phyloP scores from a whole-genome alignment of 306 rosid species.

The Aeschynomene evenia region DNA sequence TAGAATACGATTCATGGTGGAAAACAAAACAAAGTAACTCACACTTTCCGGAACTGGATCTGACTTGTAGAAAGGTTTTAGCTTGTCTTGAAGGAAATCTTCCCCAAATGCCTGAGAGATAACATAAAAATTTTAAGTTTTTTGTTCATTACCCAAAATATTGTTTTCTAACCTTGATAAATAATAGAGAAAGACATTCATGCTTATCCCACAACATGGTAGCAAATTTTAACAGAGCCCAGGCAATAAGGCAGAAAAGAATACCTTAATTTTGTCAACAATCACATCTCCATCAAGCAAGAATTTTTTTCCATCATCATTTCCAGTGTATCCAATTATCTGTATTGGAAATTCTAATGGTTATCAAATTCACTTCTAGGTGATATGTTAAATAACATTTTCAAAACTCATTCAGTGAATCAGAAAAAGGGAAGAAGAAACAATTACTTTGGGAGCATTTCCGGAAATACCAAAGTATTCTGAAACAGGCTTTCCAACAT shows the following conservation, averaged over 20 bases:
- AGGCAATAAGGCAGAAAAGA: slow-evolving; percentile 1
- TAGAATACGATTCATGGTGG: slow-evolving; percentile 17
- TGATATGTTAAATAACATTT: background rate
- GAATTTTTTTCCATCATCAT: slow-evolving; percentile 83
- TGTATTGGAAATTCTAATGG: slow-evolving; percentile 28
- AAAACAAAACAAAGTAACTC: slow-evolving; percentile 41
- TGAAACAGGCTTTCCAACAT: slow-evolving; percentile 86
- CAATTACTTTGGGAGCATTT: slow-evolving; percentile 64
- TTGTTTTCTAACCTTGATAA: slow-evolving; percentile 6
- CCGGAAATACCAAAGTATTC: slow-evolving; percentile 88
- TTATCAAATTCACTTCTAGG: slow-evolving; percentile 12
- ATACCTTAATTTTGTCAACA: slow-evolving; percentile 71
- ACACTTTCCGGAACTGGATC: slow-evolving; percentile 92
- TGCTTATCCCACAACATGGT: slow-evolving; percentile 18
- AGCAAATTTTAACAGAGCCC: slow-evolving; percentile 15
- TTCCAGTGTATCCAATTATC: slow-evolving; percentile 89
- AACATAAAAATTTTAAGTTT: slow-evolving; percentile 12
- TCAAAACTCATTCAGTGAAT: slow-evolving; percentile 1
- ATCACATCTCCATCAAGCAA: slow-evolving; percentile 71
- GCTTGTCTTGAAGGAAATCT: slow-evolving; percentile 88
- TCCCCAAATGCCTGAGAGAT: slow-evolving; percentile 73
- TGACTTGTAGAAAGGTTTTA: slow-evolving; percentile 85
- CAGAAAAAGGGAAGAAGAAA: slow-evolving; percentile 25
- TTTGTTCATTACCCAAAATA: slow-evolving; percentile 18
- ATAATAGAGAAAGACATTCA: slow-evolving; percentile 9